phyloP scores from a whole-genome alignment of 2,329 filamentous ascomycete species.

The Stromatinia cepivora region DNA sequence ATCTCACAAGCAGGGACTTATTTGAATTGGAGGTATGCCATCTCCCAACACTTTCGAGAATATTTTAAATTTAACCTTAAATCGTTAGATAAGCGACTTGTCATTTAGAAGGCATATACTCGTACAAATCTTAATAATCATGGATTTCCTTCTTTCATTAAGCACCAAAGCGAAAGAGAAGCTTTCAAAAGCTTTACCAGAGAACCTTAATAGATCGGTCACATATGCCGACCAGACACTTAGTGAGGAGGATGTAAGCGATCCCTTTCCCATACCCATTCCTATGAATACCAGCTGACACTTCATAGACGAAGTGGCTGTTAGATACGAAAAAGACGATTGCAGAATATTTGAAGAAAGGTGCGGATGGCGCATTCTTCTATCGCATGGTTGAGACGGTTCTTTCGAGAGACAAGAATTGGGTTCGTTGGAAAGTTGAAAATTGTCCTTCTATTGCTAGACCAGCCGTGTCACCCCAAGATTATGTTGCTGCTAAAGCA shows the following conservation, averaged over 20 bases:
- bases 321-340: conserved; percentile 74
- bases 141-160: conserved; percentile 93
- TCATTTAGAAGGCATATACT: conserved; percentile 93
- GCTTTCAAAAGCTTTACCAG: conserved; percentile 60
- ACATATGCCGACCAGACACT: conserved; percentile 75
- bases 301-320: conserved; percentile 75
- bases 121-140: conserved; percentile 89
- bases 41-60: conserved; percentile 8
- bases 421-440: conserved; percentile 98
- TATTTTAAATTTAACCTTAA: conserved; percentile 31
- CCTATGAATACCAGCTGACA: neutral
- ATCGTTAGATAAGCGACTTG: conserved; percentile 77
- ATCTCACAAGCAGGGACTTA: conserved; percentile 93
- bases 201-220: conserved; percentile 73
- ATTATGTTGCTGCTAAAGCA: conserved; percentile 69
- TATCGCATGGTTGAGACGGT: conserved; percentile 97
- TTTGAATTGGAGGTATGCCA: conserved; percentile 83
- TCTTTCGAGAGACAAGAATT: conserved; percentile 93
- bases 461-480: conserved; percentile 65
- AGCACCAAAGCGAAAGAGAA: conserved; percentile 80
- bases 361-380: conserved; percentile 86
- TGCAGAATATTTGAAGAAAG: conserved; percentile 77
- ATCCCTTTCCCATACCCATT: conserved; percentile 24
- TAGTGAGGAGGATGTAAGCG: conserved; percentile 77
- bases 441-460: conserved; percentile 85